A percentile compares a stretch with the other conserved stretches of the same genome.
phyloP scores from a whole-genome alignment of 2,329 filamentous ascomycete genomes.

The Aureobasidium namibiae region DNA sequence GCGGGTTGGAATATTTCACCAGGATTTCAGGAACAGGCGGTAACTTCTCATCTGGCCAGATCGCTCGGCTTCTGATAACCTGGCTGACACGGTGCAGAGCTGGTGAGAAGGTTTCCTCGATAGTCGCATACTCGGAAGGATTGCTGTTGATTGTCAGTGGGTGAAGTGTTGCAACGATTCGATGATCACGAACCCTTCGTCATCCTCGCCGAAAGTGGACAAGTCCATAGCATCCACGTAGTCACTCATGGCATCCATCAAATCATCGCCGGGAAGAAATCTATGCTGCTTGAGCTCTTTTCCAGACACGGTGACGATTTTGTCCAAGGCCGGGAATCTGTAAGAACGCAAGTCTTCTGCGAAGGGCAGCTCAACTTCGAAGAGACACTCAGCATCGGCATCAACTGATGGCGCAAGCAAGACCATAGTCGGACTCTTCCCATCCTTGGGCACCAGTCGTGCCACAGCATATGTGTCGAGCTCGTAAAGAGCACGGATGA shows the following conservation, averaged over 20 bases:
- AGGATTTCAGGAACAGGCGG: slow-evolving; percentile 57
- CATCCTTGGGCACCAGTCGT: slow-evolving; percentile 75
- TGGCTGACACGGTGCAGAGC: slow-evolving; percentile 82
- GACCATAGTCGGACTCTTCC: slow-evolving; percentile 66
- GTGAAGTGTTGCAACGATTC: neutral
- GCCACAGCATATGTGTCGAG: slow-evolving; percentile 80
- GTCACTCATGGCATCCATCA: slow-evolving; percentile 75
- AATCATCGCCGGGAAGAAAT: slow-evolving; percentile 66
- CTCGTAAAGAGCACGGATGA: slow-evolving; percentile 81
- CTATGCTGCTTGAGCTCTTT: slow-evolving; percentile 73
- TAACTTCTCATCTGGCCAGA: slow-evolving; percentile 59
- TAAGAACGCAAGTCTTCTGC: slow-evolving; percentile 88
- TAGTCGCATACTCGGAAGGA: slow-evolving; percentile 60
- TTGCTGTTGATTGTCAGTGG: slow-evolving; percentile 25
- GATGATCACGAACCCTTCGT: slow-evolving; percentile 55
- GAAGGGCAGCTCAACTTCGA: slow-evolving; percentile 87
- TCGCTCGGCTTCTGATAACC: slow-evolving; percentile 73
- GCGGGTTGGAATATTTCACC: slow-evolving; percentile 64
- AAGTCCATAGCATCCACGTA: slow-evolving; percentile 94
- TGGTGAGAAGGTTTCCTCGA: slow-evolving; percentile 79
- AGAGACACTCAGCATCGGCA: slow-evolving; percentile 69
- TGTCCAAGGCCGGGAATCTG: slow-evolving; percentile 82
- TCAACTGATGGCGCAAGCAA: slow-evolving; percentile 76
- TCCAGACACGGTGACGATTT: slow-evolving; percentile 78
- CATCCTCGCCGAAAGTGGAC: slow-evolving; percentile 59